These are phyloP conservation scores for Calonectria pseudoturangicola DNA, from an alignment of 2,329 filamentous ascomycete genomes.

Conservation along the genomic window DNA sequence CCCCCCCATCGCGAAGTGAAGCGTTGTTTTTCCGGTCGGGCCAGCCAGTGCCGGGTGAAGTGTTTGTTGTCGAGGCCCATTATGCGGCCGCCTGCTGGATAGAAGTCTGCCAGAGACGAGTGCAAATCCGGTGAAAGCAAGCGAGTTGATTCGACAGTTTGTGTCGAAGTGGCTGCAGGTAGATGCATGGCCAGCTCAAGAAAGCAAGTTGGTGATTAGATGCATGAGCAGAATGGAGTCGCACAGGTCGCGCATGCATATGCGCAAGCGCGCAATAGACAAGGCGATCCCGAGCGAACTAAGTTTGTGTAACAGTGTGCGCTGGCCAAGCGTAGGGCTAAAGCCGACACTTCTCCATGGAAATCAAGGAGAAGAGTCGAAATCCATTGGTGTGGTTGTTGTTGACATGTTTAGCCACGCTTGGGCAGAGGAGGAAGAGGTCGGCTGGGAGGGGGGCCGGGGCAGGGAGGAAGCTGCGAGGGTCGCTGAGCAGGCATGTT, in stretches of 20 bases:
- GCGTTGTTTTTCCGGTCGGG: conserved; percentile 49
- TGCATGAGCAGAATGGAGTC: conserved; percentile 49
- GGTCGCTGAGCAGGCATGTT: conserved; percentile 76
- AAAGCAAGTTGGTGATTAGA: conserved; percentile 44
- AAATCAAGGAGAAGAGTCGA: conserved; percentile 37
- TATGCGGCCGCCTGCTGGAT: conserved; percentile 37
- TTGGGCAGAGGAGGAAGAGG: conserved; percentile 80
- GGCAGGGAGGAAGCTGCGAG: conserved; percentile 80
- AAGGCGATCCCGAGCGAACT: conserved; percentile 47
- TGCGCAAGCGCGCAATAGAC: conserved; percentile 48
- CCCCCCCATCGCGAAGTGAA: conserved; percentile 50
- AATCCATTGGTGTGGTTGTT: conserved; percentile 26
- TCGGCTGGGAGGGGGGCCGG: conserved; percentile 78
- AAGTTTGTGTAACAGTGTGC: conserved; percentile 47
- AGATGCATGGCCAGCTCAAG: conserved; percentile 44
- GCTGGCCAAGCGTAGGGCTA: conserved; percentile 35
- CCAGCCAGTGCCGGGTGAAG: conserved; percentile 51
- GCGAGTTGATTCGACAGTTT: conserved; percentile 48
- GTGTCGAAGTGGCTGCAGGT: conserved; percentile 32
- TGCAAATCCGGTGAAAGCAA: conserved; percentile 48
- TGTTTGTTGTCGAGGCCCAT: conserved; percentile 39
- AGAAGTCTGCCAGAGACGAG: conserved; percentile 34
- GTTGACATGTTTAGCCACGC: conserved; percentile 66
- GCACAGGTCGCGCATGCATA: conserved; percentile 49
- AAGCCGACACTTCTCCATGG: conserved; percentile 26